phyloP scores from a whole-genome alignment of 331 rosid species.

The Saraca asoca region DNA sequence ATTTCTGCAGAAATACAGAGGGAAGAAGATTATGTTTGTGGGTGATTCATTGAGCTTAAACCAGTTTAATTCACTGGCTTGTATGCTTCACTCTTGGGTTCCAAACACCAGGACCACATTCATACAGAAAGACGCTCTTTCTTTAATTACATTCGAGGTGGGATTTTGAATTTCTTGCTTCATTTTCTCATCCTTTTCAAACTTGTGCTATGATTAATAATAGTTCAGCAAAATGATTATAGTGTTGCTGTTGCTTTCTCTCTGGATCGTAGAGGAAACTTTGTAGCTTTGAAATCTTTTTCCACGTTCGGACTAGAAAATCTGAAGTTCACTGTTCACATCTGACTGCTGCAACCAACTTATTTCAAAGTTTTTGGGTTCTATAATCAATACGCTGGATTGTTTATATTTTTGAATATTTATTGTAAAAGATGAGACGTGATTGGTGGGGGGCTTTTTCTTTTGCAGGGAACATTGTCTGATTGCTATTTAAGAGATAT shows the following conservation, averaged over 20 bases:
- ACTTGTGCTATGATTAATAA: neutral
- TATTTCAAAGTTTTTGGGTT: no score
- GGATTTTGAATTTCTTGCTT: neutral
- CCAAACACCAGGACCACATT: conserved; percentile 58
- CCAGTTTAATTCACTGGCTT: conserved; percentile 82
- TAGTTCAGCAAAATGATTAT: conserved; percentile 26
- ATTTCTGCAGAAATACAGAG: conserved; percentile 72
- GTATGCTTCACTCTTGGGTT: conserved; percentile 87
- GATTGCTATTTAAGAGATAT: conserved; percentile 4
- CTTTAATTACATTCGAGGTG: conserved; percentile 79
- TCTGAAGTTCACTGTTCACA: neutral
- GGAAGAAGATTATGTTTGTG: conserved; percentile 94
- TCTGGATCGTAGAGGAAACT: neutral
- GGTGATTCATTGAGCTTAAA: conserved; percentile 91
- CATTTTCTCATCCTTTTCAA: neutral
- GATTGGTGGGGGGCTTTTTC: conserved; percentile 46
- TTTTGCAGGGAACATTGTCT: conserved; percentile 39
- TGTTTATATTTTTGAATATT: conserved; percentile 3
- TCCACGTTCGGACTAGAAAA: conserved; percentile 26
- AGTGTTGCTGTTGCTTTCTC: conserved; percentile 29
- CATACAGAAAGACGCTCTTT: conserved; percentile 40
- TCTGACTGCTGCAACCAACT: conserved; percentile 7
- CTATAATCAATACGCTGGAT: no score
- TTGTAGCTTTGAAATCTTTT: conserved; percentile 14
- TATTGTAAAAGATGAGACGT: conserved; percentile 37